phyloP scores from a whole-genome alignment of 1,284 basidiomycete genomes.

The Puccinia hordei region DNA sequence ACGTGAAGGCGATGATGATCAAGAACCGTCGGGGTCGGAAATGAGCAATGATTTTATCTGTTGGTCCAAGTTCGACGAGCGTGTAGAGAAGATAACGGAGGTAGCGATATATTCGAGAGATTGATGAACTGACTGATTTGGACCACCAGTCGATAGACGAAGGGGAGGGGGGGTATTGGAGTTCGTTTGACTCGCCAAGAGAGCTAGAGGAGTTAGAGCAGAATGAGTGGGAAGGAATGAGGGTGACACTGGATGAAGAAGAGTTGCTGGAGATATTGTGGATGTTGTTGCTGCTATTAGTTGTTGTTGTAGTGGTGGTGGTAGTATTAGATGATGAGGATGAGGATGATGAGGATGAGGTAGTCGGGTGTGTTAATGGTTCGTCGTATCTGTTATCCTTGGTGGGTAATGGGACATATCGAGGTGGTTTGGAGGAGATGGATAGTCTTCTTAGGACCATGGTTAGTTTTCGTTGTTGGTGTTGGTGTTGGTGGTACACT shows the following conservation, averaged over 20 bases:
- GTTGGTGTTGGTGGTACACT: not conserved
- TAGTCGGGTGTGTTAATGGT: not conserved
- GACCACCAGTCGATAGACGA: conserved; percentile 21
- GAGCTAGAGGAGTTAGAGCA: not conserved
- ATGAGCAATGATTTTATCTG: conserved; percentile 21
- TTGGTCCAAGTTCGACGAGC: conserved; percentile 19
- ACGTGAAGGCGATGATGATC: conserved; percentile 18
- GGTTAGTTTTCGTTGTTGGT: not conserved
- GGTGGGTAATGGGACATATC: conserved; percentile 15
- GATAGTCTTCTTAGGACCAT: conserved; percentile 40
- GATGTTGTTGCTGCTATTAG: not conserved
- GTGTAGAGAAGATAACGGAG: conserved; percentile 15
- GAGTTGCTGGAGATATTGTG: not conserved
- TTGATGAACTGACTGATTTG: conserved; percentile 17
- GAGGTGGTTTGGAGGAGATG: conserved; percentile 30
- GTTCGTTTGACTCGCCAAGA: not conserved
- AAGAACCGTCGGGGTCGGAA: conserved; percentile 8
- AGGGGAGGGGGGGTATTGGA: not conserved
- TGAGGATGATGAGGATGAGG: not conserved
- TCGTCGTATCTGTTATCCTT: conserved; percentile 24
- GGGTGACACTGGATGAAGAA: not conserved
- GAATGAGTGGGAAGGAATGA: conserved; percentile 3
- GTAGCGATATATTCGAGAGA: conserved; percentile 10
- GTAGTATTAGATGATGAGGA: not conserved
- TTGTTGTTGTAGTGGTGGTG: not conserved